Evolutionary conservation across 257 asterid genomes (phyloP), one percentile per base, ranked within the genome.

Genomic region (Paulownia fortunei): DNA sequence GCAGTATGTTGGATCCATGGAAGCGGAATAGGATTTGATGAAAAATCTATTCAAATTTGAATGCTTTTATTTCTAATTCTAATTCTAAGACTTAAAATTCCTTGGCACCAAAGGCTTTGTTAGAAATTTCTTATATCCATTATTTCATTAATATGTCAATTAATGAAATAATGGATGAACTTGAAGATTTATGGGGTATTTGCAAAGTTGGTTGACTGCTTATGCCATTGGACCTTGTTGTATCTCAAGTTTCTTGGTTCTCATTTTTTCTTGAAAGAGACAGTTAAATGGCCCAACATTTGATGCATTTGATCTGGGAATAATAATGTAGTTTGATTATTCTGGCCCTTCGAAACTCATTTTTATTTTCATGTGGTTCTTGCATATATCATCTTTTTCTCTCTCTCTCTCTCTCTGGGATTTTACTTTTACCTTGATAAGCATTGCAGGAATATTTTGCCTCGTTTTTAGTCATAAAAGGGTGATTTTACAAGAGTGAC

Each of bases 231-330:
- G 61, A 36, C 23, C 55, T 54, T 42, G 68, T 23, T 41, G 52
- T 55, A 19, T 74, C 42, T 63, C 52, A 63, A 15, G 16, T 49
- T 70, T 47, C 1, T 52, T 69, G 58, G 37, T 49, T 30, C 49
- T 41, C 63, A 42, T 46, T 13, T 72, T 64, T 75, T 49, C 30
- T 47, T 34, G 19, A 34, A 73, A 47, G 56, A 21, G 49, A 47
- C 12, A 52, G 19, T 54, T 5, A 46, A 8, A 46, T 19, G 27
- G 6, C 62, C 37, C 34, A 60, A 26, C 26, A 52, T 18, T 56
- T 75, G 51, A 61, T 68, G 66, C 72, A 74, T 61, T 76, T 19
- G 36, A 56, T 37, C 37, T 30, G 39, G 51, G 56, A 69, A 69
- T 44, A 8, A 5, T 2, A 18, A 56, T 12, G 58, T 44, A 63